Conservation (phyloP, 352 stramenopile genomes). For the Phytophthora agathidicida region DNA sequence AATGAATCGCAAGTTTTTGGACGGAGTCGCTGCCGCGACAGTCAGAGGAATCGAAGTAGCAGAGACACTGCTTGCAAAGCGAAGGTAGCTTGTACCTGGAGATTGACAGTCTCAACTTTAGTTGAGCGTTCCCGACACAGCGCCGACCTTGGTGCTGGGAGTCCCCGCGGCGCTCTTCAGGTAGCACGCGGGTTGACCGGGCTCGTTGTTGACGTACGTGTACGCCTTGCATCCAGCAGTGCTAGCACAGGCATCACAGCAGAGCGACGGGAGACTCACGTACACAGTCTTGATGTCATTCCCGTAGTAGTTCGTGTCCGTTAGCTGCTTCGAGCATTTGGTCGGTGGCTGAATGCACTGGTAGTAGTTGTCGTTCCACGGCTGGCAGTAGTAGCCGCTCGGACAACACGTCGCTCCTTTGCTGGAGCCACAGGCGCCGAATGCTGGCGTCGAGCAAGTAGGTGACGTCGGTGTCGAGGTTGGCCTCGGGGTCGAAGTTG, state of each 20-base stretch:
- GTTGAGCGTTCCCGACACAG: too few species aligned
- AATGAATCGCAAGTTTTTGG: too few species aligned
- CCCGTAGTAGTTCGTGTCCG: slow-evolving; percentile 40
- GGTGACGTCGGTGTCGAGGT: too few species aligned
- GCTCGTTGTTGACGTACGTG: slow-evolving; percentile 50
- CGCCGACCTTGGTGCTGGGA: too few species aligned
- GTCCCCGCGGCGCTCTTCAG: slow-evolving; percentile 26
- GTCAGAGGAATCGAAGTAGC: too few species aligned
- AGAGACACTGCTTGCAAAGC: too few species aligned
- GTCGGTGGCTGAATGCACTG: slow-evolving; percentile 26
- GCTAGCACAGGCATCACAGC: slow-evolving; percentile 34
- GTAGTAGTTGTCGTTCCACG: slow-evolving; percentile 55
- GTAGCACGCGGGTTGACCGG: slow-evolving; percentile 31
- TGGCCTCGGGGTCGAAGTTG: not conserved
- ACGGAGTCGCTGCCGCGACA: too few species aligned
- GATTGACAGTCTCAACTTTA: too few species aligned
- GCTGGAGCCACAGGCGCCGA: slow-evolving; percentile 3
- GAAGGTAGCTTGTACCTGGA: too few species aligned
- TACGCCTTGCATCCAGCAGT: slow-evolving; percentile 38
- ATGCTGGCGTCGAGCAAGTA: slow-evolving; percentile 1
- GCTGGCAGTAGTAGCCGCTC: slow-evolving; percentile 50
- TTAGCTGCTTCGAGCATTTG: slow-evolving; percentile 33
- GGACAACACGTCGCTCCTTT: slow-evolving; percentile 29
- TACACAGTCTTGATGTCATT: too few species aligned
- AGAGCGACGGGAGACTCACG: slow-evolving; percentile 30